phyloP scores from a whole-genome alignment of 202 grass and related monocot genomes.

The Saccharum hybrid region DNA sequence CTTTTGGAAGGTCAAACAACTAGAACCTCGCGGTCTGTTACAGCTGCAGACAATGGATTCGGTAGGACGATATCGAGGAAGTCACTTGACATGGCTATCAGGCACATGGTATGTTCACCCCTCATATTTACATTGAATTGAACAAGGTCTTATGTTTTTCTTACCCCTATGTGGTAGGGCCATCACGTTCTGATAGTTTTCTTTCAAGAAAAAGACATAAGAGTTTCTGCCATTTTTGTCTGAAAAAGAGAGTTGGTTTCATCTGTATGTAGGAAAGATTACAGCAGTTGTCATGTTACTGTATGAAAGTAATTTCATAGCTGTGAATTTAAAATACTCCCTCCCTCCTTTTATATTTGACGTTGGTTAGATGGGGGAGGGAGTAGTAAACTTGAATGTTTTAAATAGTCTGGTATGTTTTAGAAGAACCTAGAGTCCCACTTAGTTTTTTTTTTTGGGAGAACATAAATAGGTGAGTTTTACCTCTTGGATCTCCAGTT shows the following conservation, averaged over 20 bases:
- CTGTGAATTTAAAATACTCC: background rate
- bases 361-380: background rate
- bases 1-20: conserved; percentile 49
- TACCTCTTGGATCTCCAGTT: conserved; percentile 10
- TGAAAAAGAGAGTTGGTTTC: background rate
- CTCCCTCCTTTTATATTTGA: conserved; percentile 20
- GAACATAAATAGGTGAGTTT: background rate
- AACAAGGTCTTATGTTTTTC: background rate
- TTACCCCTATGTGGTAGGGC: conserved; percentile 13
- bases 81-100: conserved; percentile 97
- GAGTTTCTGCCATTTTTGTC: background rate
- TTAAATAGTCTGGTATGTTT: conserved; percentile 2
- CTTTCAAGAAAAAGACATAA: background rate
- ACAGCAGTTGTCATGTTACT: background rate
- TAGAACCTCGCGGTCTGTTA: conserved; percentile 44
- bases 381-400: background rate
- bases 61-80: conserved; percentile 96
- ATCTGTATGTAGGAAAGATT: background rate
- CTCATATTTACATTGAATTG: conserved; percentile 40
- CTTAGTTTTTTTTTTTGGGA: conserved; percentile 21
- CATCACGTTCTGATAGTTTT: conserved; percentile 11
- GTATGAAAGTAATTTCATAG: conserved; percentile 16
- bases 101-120: conserved; percentile 79
- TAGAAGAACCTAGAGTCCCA: conserved; percentile 36
- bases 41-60: conserved; percentile 74